phyloP scores from a whole-genome alignment of 129 eudicot species.

The Ambrosia artemisiifolia region DNA sequence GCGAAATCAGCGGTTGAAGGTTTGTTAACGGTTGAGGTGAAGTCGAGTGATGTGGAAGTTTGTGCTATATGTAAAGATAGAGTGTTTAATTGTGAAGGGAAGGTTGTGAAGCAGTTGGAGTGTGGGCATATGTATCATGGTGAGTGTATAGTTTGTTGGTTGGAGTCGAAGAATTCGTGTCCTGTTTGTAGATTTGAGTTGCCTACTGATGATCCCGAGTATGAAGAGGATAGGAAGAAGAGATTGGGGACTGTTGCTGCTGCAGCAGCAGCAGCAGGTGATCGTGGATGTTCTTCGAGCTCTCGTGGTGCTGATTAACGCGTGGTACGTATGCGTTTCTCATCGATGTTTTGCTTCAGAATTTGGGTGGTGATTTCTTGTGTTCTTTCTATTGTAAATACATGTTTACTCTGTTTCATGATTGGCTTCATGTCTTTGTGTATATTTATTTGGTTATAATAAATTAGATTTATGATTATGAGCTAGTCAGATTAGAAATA shows the following conservation, averaged over 20 bases:
- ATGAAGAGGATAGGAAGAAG: constrained; percentile 67
- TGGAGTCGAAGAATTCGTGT: constrained; percentile 61
- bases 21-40: constrained; percentile 40
- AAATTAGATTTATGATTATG: no score
- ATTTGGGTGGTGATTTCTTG: neutral
- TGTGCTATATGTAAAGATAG: constrained; percentile 77
- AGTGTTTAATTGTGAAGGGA: constrained; percentile 14
- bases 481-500: no score
- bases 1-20: constrained; percentile 52
- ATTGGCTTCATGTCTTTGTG: no score
- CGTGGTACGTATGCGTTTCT: neutral
- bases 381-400: neutral
- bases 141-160: constrained; percentile 77
- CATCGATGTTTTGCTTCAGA: neutral
- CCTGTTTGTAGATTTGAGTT: constrained; percentile 83
- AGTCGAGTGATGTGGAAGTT: constrained; percentile 16
- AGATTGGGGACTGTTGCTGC: constrained; percentile 3
- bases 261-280: neutral
- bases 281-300: neutral
- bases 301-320: constrained; percentile 9
- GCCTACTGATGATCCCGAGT: constrained; percentile 72
- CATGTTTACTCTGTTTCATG: neutral
- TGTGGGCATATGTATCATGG: constrained; percentile 81
- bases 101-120: constrained; percentile 40
- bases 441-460: no score